These are phyloP conservation scores for Parascedosporium putredinis DNA, from an alignment of 2,329 filamentous ascomycete genomes.

Conservation along the genomic window DNA sequence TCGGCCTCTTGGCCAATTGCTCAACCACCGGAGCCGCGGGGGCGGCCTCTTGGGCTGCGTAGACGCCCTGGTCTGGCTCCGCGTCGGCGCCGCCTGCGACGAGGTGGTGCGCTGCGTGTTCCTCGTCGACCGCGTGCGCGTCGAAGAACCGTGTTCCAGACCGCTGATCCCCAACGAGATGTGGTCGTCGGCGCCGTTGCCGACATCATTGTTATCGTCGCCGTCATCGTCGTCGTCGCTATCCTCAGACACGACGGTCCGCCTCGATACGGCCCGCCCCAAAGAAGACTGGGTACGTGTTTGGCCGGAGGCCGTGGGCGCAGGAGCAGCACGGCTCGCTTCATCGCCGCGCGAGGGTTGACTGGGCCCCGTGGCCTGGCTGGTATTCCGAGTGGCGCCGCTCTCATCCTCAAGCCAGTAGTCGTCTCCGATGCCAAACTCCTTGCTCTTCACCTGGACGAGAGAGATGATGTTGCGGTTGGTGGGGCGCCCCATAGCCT, in stretches of 20 bases:
- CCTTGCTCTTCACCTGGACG: conserved; percentile 60
- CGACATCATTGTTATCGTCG: no score
- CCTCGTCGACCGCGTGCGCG: conserved; percentile 10
- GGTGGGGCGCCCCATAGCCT: conserved; percentile 28
- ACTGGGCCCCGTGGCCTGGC: conserved; percentile 15
- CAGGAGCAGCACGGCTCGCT: conserved; percentile 15
- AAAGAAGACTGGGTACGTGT: conserved; percentile 8
- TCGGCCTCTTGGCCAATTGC: conserved; percentile 22
- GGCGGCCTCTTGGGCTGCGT: conserved; percentile 24
- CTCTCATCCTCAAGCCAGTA: conserved; percentile 57
- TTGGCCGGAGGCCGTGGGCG: conserved; percentile 8
- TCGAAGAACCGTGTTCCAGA: conserved; percentile 10
- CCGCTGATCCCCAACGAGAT: conserved; percentile 15
- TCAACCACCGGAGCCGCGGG: conserved; percentile 18
- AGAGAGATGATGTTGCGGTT: conserved; percentile 56
- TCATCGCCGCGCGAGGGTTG: conserved; percentile 15
- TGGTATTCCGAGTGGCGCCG: conserved; percentile 16
- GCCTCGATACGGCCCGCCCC: conserved; percentile 11
- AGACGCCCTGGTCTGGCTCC: background rate
- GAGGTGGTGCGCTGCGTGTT: conserved; percentile 15
- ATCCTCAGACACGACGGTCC: conserved; percentile 25
- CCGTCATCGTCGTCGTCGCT: conserved; percentile 23
- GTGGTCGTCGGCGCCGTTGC: conserved; percentile 21
- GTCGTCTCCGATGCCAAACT: conserved; percentile 63
- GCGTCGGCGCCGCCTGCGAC: conserved; percentile 10